Percentiles rank a stretch among this genome's conserved stretches.
Evolutionary conservation across 495 filamentous ascomycete genomes (phyloP).

Genomic region (Aspergillus sparsus): DNA sequence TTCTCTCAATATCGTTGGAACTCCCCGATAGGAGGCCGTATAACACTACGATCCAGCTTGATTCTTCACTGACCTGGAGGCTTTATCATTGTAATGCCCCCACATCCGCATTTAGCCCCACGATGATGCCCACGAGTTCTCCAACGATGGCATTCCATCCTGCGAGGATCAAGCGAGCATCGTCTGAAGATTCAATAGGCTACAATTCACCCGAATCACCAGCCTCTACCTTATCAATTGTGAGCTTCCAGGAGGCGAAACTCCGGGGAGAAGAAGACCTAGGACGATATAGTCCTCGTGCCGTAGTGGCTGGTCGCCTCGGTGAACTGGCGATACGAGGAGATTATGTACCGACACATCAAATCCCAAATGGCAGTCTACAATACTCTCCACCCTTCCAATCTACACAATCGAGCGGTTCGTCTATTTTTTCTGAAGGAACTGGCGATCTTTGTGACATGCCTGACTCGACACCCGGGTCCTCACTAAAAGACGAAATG

Average conservation of each 20-base stretch:
- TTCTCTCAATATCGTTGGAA: constrained; percentile 2
- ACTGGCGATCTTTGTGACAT: constrained; percentile 21
- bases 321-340: constrained; percentile 60
- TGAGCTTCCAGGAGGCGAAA: constrained; percentile 38
- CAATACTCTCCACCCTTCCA: constrained; percentile 16
- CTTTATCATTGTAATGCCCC: constrained; percentile 28
- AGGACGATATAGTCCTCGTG: constrained; percentile 58
- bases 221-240: constrained; percentile 35
- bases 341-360: constrained; percentile 34
- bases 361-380: constrained; percentile 24
- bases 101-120: constrained; percentile 27
- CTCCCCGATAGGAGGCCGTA: constrained; percentile 8
- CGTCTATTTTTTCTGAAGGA: constrained; percentile 1
- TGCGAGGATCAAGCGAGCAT: constrained; percentile 46
- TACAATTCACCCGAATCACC: constrained; percentile 42
- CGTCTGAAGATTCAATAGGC: constrained; percentile 36
- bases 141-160: constrained; percentile 33
- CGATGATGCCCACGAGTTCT: constrained; percentile 37
- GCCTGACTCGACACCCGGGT: constrained; percentile 23
- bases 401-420: constrained; percentile 22
- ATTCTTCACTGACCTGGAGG: constrained; percentile 3
- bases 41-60: background rate
- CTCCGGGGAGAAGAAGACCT: constrained; percentile 39
- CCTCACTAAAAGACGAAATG: background rate
- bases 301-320: constrained; percentile 64